These are phyloP conservation scores for Axilococcus clingmanii DNA, from an alignment of 139 green algal genomes.

Conservation along the genomic window DNA sequence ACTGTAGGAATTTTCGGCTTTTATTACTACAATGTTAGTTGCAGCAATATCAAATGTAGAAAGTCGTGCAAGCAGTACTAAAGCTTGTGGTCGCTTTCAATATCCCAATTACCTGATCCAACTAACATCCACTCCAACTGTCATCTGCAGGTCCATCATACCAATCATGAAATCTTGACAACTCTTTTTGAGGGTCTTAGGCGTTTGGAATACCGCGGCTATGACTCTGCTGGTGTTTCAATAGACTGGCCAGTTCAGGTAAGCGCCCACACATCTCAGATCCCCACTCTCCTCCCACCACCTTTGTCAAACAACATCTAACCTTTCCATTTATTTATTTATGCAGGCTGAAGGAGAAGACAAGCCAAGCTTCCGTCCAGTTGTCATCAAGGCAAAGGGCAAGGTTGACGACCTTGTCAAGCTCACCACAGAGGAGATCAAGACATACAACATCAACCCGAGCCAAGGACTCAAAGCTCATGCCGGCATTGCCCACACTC, in stretches of 20 bases:
- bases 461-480: constrained; percentile 40
- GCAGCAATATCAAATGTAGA: too few relatives aligned
- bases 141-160: constrained; percentile 29
- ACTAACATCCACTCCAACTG: background rate
- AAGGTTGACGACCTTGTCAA: constrained; percentile 83
- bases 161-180: constrained; percentile 69
- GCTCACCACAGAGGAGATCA: constrained; percentile 3
- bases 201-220: constrained; percentile 95
- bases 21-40: constrained; percentile 31
- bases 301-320: constrained; percentile 2
- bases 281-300: too few relatives aligned
- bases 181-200: constrained; percentile 79
- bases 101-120: background rate
- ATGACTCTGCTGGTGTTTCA: constrained; percentile 88
- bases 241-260: constrained; percentile 45
- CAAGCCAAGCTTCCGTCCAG: constrained; percentile 4
- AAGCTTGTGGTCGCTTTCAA: background rate
- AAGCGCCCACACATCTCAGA: background rate
- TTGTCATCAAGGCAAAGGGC: constrained; percentile 79
- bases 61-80: background rate
- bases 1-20: constrained; percentile 31
- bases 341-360: background rate
- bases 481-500: constrained; percentile 91
- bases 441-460: background rate
- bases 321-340: background rate